Base-by-base conservation (phyloP, 2,329 filamentous ascomycete genomes). In the Knufia fluminis region DNA sequence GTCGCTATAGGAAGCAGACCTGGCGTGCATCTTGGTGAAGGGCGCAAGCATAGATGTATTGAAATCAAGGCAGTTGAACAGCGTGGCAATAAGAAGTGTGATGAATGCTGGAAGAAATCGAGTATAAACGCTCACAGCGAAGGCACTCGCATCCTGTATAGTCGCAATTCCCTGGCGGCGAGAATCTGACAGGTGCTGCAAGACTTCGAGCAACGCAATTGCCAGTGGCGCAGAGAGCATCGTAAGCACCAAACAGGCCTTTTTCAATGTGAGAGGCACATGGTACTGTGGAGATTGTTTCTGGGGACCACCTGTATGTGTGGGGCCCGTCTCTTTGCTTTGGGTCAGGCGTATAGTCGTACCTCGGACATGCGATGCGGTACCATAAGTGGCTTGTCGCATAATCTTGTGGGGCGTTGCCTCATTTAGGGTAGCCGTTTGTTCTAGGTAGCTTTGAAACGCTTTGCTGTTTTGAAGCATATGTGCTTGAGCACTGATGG, bases 101-200 rank as follows among this genome's bases (percentile, higher is more conserved):
- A 51, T 17, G 8, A 56, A 26, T 6, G 55, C 53, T 54, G 51
- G 62, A 9, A 65, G 46, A 20, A 61, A 62, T 2, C 62, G 58
- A 3, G 57, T 58, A 6, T 58, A 54, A n/a, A 56, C 49, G 2
- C 51, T 52, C 44, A 2, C 40, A 32, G 50, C 7, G 41, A 52
- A n/a, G 57, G 36, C 6, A 45, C 38, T 17, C 1, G 19, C 3
- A 28, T 19, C 26, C 4, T 26, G 32, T 12, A 54, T 12, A 4
- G n/a, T 10, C 3, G 59, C 41, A 8, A 58, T 49, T 22, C 50
- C 49, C 32, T 48, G 51, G 38, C 63, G 55, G 2, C 61, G 61
- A 8, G 46, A 33, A 20, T 64, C 49, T 19, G 54, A 58, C 1
- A 32, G 12, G 14, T 40, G 49, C 20, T 57, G 55, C n/a, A 57